phyloP scores from a whole-genome alignment of 805 yeast species.

The Geotrichum ghanense region DNA sequence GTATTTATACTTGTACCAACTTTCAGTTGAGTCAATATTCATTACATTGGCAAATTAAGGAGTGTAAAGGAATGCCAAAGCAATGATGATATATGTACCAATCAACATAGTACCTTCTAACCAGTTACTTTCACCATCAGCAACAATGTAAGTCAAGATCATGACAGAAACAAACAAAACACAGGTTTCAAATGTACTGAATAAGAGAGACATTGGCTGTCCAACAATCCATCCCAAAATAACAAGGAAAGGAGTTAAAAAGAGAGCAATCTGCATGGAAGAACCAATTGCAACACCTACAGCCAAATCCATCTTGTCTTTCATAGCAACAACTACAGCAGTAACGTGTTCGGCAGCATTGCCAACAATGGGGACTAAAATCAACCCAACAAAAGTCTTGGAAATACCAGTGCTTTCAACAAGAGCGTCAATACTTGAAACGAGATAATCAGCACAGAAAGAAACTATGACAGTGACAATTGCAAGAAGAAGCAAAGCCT shows the following conservation, averaged over 20 bases:
- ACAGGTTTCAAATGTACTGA: constrained; percentile 89
- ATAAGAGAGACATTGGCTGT: constrained; percentile 86
- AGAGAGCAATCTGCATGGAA: constrained; percentile 87
- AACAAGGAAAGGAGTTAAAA: constrained; percentile 93
- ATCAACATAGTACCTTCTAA: constrained; percentile 89
- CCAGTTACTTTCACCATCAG: constrained; percentile 96
- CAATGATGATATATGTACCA: constrained; percentile 76
- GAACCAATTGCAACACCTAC: constrained; percentile 96
- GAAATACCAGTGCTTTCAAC: constrained; percentile 79
- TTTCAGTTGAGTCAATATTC: no score
- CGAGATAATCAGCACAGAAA: constrained; percentile 85
- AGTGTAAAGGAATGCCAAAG: constrained; percentile 72
- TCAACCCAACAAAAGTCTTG: constrained; percentile 89
- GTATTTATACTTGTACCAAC: no score
- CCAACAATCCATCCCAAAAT: constrained; percentile 85
- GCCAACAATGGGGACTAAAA: constrained; percentile 92
- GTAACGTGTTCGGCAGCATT: constrained; percentile 99
- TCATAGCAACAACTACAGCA: constrained; percentile 87
- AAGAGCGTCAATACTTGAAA: constrained; percentile 83
- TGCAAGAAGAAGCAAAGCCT: constrained; percentile 44
- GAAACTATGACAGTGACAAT: constrained; percentile 71
- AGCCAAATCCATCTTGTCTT: constrained; percentile 95
- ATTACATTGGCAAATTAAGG: no score
- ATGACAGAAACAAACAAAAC: constrained; percentile 83
- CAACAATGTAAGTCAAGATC: constrained; percentile 72